Conservation (phyloP, 257 asterid species). For the Ballota nigra region DNA sequence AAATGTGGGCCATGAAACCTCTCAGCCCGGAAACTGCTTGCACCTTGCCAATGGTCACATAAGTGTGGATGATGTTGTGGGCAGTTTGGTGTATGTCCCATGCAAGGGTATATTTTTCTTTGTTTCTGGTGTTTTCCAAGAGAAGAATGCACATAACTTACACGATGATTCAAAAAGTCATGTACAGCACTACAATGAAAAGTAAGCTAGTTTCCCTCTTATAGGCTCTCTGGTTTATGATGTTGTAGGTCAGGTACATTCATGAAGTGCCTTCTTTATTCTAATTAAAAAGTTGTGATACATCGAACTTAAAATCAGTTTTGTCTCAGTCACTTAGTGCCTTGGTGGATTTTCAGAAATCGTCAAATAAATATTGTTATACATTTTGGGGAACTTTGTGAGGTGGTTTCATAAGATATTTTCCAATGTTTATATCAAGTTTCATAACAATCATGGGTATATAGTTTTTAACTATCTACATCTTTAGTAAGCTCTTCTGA, state of each 20-base stretch:
- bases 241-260: not conserved
- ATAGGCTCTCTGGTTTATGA: conserved; percentile 7
- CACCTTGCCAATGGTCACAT: conserved; percentile 74
- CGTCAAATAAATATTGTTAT: not conserved
- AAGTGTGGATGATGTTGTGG: conserved; percentile 51
- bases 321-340: not conserved
- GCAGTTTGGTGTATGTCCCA: conserved; percentile 88
- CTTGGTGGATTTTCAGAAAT: not conserved
- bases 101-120: conserved; percentile 70
- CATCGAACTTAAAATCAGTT: not conserved
- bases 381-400: not conserved
- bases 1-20: conserved; percentile 31
- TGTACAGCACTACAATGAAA: conserved; percentile 59
- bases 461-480: conserved; percentile 3
- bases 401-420: not conserved
- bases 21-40: conserved; percentile 38
- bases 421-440: conserved; percentile 14
- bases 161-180: conserved; percentile 53
- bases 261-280: not conserved
- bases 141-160: conserved; percentile 53
- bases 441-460: conserved; percentile 9
- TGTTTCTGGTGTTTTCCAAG: conserved; percentile 58
- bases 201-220: conserved; percentile 42
- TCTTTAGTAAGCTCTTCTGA: conserved; percentile 15
- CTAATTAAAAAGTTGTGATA: not conserved